These are phyloP conservation scores for Schwanniomyces etchellsii DNA, from an alignment of 1,139 yeast genomes.

Conservation along the genomic window DNA sequence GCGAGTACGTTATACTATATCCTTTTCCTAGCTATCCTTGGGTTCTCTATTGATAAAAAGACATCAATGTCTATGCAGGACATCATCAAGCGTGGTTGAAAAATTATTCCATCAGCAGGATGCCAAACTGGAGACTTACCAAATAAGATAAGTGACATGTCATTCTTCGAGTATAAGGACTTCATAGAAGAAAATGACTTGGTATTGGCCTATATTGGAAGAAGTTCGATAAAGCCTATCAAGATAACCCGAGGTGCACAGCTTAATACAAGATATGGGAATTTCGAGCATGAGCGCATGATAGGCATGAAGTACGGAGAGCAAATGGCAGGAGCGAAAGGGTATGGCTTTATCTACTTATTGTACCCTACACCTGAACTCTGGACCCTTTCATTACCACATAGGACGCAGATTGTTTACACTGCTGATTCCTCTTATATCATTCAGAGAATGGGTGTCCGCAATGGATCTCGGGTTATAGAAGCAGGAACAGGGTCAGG, in stretches of 20 bases:
- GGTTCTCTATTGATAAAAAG: no score
- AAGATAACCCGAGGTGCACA: slow-evolving; percentile 51
- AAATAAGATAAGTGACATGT: no score
- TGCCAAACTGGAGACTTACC: no score
- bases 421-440: slow-evolving; percentile 94
- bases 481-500: slow-evolving; percentile 99
- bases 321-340: slow-evolving; percentile 75
- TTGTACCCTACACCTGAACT: slow-evolving; percentile 91
- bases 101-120: no score
- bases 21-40: no score
- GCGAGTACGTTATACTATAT: no score
- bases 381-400: slow-evolving; percentile 94
- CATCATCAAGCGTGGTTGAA: no score
- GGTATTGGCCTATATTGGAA: slow-evolving; percentile 78
- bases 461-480: slow-evolving; percentile 72
- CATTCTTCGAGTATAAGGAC: slow-evolving; percentile 48
- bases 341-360: slow-evolving; percentile 82
- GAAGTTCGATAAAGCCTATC: slow-evolving; percentile 76
- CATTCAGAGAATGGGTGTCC: slow-evolving; percentile 69
- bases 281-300: slow-evolving; percentile 77
- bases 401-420: slow-evolving; percentile 95
- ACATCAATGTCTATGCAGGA: no score
- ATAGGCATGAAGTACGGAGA: slow-evolving; percentile 80
- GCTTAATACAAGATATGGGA: slow-evolving; percentile 83
- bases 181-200: slow-evolving; percentile 76